phyloP scores from a whole-genome alignment of 371 early-diverging fungal species.

The Circinella umbellata region DNA sequence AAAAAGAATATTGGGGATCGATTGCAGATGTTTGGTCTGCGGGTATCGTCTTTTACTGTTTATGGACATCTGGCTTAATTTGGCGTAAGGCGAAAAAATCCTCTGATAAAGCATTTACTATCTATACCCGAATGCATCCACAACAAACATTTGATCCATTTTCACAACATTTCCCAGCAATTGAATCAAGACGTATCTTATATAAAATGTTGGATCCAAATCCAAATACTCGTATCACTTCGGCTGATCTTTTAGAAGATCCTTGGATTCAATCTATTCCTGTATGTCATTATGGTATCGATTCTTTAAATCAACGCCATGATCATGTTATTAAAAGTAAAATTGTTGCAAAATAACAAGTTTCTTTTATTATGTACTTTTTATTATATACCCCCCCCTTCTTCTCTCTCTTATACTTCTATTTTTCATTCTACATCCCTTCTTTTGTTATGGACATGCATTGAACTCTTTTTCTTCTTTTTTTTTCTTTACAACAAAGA shows the following conservation, averaged over 20 bases:
- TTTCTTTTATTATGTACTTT: too few relatives aligned
- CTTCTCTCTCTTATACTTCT: too few relatives aligned
- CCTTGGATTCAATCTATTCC: conserved; percentile 72
- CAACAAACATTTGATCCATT: conserved; percentile 65
- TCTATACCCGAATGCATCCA: conserved; percentile 51
- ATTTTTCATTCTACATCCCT: too few relatives aligned
- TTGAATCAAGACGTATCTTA: conserved; percentile 60
- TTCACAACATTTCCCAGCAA: conserved; percentile 48
- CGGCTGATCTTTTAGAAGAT: conserved; percentile 63
- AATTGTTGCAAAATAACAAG: conserved; percentile 7
- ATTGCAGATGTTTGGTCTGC: conserved; percentile 84
- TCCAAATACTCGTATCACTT: conserved; percentile 55
- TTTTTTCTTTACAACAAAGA: too few relatives aligned
- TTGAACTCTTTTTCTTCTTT: too few relatives aligned
- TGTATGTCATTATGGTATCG: conserved; percentile 41
- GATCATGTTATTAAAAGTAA: conserved; percentile 11
- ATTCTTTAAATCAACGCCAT: conserved; percentile 25
- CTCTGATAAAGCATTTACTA: conserved; percentile 61
- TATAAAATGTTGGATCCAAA: conserved; percentile 51
- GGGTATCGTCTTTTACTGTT: conserved; percentile 84
- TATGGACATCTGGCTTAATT: conserved; percentile 57
- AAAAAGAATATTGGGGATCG: conserved; percentile 80
- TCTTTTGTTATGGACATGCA: too few relatives aligned
- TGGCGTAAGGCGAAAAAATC: conserved; percentile 73
- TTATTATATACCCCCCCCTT: too few relatives aligned